phyloP scores from a whole-genome alignment of 2,329 filamentous ascomycete genomes.

The Kalmusia sp. region DNA sequence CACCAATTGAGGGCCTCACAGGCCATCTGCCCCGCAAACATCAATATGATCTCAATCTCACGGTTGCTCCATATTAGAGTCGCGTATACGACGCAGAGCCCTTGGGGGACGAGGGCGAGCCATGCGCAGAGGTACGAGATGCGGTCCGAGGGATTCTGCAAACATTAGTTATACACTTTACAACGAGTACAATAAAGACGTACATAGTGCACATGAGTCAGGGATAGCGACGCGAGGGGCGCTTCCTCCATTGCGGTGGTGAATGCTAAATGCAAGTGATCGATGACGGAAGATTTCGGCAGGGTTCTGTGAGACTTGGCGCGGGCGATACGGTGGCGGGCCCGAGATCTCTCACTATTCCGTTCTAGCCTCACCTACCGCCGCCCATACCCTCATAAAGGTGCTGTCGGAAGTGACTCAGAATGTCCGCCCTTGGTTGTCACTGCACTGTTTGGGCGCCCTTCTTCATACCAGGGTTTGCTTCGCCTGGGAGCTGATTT shows the following conservation, averaged over 20 bases:
- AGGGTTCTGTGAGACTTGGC: slow-evolving; percentile 11
- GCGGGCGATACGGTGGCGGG: slow-evolving; percentile 2
- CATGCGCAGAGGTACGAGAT: slow-evolving; percentile 89
- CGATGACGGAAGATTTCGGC: slow-evolving; percentile 20
- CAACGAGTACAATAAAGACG: slow-evolving; percentile 33
- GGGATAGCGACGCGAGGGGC: slow-evolving; percentile 84
- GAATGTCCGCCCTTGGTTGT: slow-evolving; percentile 17
- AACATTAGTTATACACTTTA: slow-evolving; percentile 22
- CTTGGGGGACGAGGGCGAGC: slow-evolving; percentile 92
- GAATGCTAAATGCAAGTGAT: background rate
- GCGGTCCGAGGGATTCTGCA: slow-evolving; percentile 82
- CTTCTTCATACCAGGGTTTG: background rate
- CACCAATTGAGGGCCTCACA: slow-evolving; percentile 92
- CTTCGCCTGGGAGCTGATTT: background rate
- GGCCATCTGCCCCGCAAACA: slow-evolving; percentile 89
- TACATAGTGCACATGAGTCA: slow-evolving; percentile 97
- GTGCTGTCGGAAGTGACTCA: slow-evolving; percentile 11
- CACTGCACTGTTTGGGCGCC: slow-evolving; percentile 4
- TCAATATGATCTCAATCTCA: slow-evolving; percentile 85
- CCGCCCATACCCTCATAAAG: slow-evolving; percentile 4
- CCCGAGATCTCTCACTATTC: background rate
- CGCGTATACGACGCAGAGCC: slow-evolving; percentile 86
- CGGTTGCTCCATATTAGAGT: slow-evolving; percentile 90
- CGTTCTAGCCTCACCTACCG: slow-evolving; percentile 1
- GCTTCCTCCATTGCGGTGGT: slow-evolving; percentile 52